These are phyloP conservation scores for Nicotiana paniculata DNA, from an alignment of 257 asterid species.

Conservation along the genomic window DNA sequence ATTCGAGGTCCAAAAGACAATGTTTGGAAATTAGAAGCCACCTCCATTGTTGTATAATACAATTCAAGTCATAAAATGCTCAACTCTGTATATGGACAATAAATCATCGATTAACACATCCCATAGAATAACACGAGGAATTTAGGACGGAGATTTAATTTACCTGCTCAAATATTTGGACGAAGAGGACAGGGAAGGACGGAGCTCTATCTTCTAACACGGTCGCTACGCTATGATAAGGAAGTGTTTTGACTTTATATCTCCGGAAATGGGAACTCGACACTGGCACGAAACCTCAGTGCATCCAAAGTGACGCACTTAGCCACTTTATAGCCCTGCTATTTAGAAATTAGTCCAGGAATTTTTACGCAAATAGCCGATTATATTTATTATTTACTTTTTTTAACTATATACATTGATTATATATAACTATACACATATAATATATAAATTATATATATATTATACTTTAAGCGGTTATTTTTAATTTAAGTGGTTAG, in stretches of 20 bases:
- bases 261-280: not conserved
- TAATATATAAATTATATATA: too few species aligned
- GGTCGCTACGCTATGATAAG: not conserved
- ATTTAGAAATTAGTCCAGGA: too few species aligned
- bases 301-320: not conserved
- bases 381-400: too few species aligned
- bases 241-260: not conserved
- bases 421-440: too few species aligned
- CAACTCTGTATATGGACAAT: not conserved
- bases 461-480: too few species aligned
- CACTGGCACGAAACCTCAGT: not conserved
- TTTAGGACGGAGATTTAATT: not conserved
- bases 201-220: not conserved
- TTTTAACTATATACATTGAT: too few species aligned
- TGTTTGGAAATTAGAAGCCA: constrained; percentile 31
- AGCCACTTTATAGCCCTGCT: too few species aligned
- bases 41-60: constrained; percentile 27
- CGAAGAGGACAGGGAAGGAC: not conserved
- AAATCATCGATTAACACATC: not conserved
- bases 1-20: constrained; percentile 26
- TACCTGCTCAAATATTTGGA: not conserved
- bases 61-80: constrained; percentile 28
- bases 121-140: not conserved
- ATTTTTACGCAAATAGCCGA: too few species aligned
- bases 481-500: too few species aligned